A percentile compares a stretch with the other conserved stretches of the same genome.
Evolutionary conservation across 2,329 filamentous ascomycete species (phyloP).

Genomic region (Madurella fahalii): DNA sequence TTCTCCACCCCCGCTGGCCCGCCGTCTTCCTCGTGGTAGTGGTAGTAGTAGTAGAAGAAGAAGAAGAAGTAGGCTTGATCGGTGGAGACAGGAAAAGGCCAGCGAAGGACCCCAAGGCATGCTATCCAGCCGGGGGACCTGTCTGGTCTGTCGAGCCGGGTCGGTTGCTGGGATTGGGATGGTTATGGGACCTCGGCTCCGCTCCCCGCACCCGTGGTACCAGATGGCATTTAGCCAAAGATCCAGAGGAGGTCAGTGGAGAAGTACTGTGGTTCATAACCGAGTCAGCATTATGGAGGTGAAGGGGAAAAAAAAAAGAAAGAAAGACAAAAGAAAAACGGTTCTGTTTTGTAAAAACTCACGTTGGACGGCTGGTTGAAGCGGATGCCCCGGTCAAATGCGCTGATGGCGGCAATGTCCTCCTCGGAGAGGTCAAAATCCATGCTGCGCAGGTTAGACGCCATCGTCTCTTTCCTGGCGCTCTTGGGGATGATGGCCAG

Average conservation of each 20-base stretch:
- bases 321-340: not conserved
- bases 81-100: conserved; percentile 4
- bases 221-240: conserved; percentile 43
- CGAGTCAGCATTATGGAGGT: not conserved
- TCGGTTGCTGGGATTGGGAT: not conserved
- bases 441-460: conserved; percentile 63
- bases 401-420: conserved; percentile 64
- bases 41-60: too few relatives aligned
- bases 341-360: conserved; percentile 17
- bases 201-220: not conserved
- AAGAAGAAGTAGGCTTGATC: not conserved
- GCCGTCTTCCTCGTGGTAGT: not conserved
- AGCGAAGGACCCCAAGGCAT: not conserved
- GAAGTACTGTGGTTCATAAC: conserved; percentile 44
- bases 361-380: conserved; percentile 66
- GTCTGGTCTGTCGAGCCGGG: conserved; percentile 1
- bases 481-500: conserved; percentile 82
- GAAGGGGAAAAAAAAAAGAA: not conserved
- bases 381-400: conserved; percentile 61
- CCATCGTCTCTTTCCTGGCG: conserved; percentile 49
- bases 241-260: conserved; percentile 53
- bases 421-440: conserved; percentile 61
- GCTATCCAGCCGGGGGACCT: not conserved
- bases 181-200: too few relatives aligned
- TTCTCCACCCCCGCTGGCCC: not conserved